Evolutionary conservation across 2,329 filamentous ascomycete genomes (phyloP).

Genomic region (Aspergillus quadrilineatus): DNA sequence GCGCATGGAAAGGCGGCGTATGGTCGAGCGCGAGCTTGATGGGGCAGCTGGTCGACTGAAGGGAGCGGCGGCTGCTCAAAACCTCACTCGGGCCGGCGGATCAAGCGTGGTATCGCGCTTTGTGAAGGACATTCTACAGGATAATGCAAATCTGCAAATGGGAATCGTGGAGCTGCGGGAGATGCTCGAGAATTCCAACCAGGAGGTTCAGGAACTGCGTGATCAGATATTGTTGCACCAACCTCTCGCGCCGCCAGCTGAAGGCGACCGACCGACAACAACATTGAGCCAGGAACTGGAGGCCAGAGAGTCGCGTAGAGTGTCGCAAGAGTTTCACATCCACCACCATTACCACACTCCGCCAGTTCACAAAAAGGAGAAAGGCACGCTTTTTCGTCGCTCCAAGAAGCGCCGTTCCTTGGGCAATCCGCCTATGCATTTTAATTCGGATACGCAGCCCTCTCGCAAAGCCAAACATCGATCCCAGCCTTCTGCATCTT

Average conservation of each 20-base stretch:
- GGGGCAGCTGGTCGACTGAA: constrained; percentile 77
- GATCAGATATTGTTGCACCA: constrained; percentile 81
- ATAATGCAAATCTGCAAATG: constrained; percentile 90
- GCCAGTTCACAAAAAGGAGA: constrained; percentile 57
- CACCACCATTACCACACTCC: constrained; percentile 89
- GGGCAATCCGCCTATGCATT: constrained; percentile 52
- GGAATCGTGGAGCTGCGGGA: constrained; percentile 89
- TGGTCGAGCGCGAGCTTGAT: constrained; percentile 77
- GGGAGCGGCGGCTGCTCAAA: constrained; percentile 71
- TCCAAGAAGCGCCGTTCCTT: constrained; percentile 71
- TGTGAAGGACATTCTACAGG: constrained; percentile 89
- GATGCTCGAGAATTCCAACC: constrained; percentile 86
- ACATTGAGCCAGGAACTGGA: constrained; percentile 73
- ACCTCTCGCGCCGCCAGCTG: constrained; percentile 52
- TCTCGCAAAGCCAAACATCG: constrained; percentile 37
- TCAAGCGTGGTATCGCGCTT: constrained; percentile 87
- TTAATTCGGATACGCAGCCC: constrained; percentile 27
- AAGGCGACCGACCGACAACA: constrained; percentile 41
- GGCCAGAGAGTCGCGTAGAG: constrained; percentile 46
- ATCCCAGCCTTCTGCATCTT: constrained; percentile 42
- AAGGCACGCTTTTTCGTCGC: constrained; percentile 53
- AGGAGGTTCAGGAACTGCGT: constrained; percentile 83
- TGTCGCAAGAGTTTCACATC: constrained; percentile 79
- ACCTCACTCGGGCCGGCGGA: constrained; percentile 58
- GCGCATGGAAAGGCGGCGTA: constrained; percentile 79